phyloP scores from a whole-genome alignment of 2,329 filamentous ascomycete species.

The Malbranchea zuffiana region DNA sequence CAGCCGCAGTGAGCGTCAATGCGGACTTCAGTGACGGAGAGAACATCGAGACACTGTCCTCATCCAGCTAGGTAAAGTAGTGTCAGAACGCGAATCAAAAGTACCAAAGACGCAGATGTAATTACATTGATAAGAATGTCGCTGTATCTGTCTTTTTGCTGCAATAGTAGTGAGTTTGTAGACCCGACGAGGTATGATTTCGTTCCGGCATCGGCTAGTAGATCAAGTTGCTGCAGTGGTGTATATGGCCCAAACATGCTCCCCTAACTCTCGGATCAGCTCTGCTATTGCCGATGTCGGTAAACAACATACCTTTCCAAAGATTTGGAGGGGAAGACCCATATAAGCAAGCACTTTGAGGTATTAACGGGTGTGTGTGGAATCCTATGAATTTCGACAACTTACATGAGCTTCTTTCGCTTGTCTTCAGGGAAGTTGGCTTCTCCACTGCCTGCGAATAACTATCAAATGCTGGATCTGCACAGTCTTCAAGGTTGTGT shows the following conservation, averaged over 20 bases:
- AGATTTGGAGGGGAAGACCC: conserved; percentile 88
- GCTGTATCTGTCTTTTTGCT: conserved; percentile 91
- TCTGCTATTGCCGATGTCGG: conserved; percentile 47
- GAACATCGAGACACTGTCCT: conserved; percentile 71
- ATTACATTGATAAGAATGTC: conserved; percentile 79
- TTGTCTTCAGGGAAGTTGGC: conserved; percentile 79
- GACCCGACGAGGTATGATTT: conserved; percentile 97
- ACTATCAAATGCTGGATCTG: conserved; percentile 79
- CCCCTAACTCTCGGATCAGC: conserved; percentile 46
- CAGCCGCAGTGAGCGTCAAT: conserved; percentile 68
- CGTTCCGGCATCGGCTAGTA: conserved; percentile 83
- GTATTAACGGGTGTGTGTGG: conserved; percentile 17
- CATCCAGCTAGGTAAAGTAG: conserved; percentile 52
- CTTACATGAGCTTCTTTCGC: conserved; percentile 69
- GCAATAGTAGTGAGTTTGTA: conserved; percentile 84
- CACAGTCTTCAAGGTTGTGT: conserved; percentile 84
- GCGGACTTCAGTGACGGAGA: conserved; percentile 67
- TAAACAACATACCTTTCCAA: conserved; percentile 59
- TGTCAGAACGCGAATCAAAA: conserved; percentile 1
- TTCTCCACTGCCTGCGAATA: conserved; percentile 65
- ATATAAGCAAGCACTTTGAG: conserved; percentile 69
- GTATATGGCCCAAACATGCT: conserved; percentile 95
- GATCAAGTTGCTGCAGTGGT: conserved; percentile 85
- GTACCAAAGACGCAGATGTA: background rate
- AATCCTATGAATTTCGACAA: conserved; percentile 3